Base-by-base conservation (phyloP, 805 yeast genomes). In the Scheffersomyces ergatensis region DNA sequence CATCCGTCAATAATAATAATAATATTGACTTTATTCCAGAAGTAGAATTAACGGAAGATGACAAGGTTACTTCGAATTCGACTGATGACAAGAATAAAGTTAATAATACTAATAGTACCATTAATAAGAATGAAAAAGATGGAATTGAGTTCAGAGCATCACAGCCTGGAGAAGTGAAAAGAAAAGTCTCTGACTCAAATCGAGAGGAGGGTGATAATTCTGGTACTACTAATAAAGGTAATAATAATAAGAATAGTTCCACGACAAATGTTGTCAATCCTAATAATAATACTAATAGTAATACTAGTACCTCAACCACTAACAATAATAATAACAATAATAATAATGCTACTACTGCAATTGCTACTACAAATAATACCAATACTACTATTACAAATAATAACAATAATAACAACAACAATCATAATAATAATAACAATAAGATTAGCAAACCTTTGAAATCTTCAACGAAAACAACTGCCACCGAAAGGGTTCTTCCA, bases 401-500 rank as follows among this genome's bases (percentile, higher is more conserved):
- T 13, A 26, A 15, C 8, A 18, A 25, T 16, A 34, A 33, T 27
- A 33, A 34, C 9, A 33, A 26, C 20, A 20, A 25, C 5, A 16
- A 19, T 26, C 20, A 33, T 29, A 17, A 12, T 27, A 36, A 26
- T 6, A 36, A 27, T 27, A 36, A 18, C 4, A 24, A 18, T 19
- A 34, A 23, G 16, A 24, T 17, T 25, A 30, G 29, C 14, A 35
- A 34, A 32, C 18, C 16, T 5, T 14, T 21, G 15, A 37, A 30
- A 11, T 9, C 29, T 5, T 23, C 30, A 24, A 66, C 65, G 33
- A 51, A 64, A 3, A 21, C 9, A 9, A 21, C 9, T 7, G 65
- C 77, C 9, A 66, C 77, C 4, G 77, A 76, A 15, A 83, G 81
- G 39, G 90, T 93, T 16, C 73, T 92, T 15, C 96, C 97, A 0